Evolutionary conservation across 2,329 filamentous ascomycete genomes (phyloP), one percentile per base, ranked within the genome.

Genomic region (Phyllosticta citrichinensis): DNA sequence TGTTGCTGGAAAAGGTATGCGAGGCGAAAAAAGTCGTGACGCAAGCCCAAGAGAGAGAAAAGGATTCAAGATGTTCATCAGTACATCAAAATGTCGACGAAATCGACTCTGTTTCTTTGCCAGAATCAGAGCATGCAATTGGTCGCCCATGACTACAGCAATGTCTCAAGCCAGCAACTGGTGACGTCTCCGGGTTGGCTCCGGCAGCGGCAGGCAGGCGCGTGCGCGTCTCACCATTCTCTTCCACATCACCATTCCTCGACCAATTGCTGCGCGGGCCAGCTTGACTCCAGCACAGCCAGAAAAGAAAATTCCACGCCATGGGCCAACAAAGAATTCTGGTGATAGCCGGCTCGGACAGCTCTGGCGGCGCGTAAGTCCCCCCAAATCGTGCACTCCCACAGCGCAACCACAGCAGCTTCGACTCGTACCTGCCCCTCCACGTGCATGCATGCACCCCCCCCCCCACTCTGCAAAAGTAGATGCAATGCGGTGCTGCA

Each of bases 311-410:
- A 25, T 19, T 56, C 52, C 9, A 20, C 33, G 54, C 25, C 57
- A 74, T 74, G 73, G 56, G 64, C 56, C 17, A 58, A 56, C 78
- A 74, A 66, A 78, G 86, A 62, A 85, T 96, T 54, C 78, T 96
- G 61, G 84, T 94, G 19, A 88, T 96, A 68, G 91, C 91, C 56
- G 91, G 91, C 64, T 95, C 91, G 25, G 91, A 96, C 75, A 90
- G 89, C 75, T 96, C 91, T 27, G 91, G 91, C 69, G 91, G 91
- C 77, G 91, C 91, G 89, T 89, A 79, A 77, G 86, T 58, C 60
- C 57, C 51, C 58, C 60, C 27, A n/a, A 58, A 2, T 30, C 27
- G 3, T 3, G 27, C 27, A 30, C 27, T 33, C 52, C 51, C 53
- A n/a, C 10, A 63, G 55, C 58, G 60, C 52, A 33, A 52, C 59